Evolutionary conservation across 495 filamentous ascomycete genomes (phyloP).

Genomic region (Penicillium odoratum): DNA sequence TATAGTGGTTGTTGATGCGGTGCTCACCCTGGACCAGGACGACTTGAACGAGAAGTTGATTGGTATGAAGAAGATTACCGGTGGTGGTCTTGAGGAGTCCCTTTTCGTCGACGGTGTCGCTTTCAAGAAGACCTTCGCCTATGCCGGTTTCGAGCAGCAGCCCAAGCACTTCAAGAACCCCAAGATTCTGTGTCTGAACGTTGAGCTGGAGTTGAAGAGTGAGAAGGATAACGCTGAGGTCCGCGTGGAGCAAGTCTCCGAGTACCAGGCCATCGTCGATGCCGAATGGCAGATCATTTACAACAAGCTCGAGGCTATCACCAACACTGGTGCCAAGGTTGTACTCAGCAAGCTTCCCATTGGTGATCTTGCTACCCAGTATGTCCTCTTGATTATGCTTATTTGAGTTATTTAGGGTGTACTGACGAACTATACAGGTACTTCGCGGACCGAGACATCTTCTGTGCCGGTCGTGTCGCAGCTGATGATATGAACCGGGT

Average conservation of each 20-base stretch:
- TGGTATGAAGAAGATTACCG: slow-evolving; percentile 95
- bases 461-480: slow-evolving; percentile 93
- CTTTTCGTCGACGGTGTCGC: slow-evolving; percentile 97
- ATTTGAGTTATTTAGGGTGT: background rate
- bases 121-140: slow-evolving; percentile 99
- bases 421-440: slow-evolving; percentile 50
- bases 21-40: slow-evolving; percentile 94
- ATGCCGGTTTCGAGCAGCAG: slow-evolving; percentile 98
- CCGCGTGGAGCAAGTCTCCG: slow-evolving; percentile 94
- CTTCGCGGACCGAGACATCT: slow-evolving; percentile 97
- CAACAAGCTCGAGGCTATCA: slow-evolving; percentile 94
- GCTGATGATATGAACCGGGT: slow-evolving; percentile 96
- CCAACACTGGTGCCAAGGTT: slow-evolving; percentile 93
- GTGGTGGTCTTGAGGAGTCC: slow-evolving; percentile 94
- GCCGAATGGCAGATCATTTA: slow-evolving; percentile 99
- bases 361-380: slow-evolving; percentile 95
- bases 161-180: slow-evolving; percentile 93
- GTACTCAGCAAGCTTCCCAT: slow-evolving; percentile 97
- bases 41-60: slow-evolving; percentile 98
- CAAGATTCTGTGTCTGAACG: slow-evolving; percentile 94
- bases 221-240: slow-evolving; percentile 99
- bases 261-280: slow-evolving; percentile 99
- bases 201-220: slow-evolving; percentile 95
- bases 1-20: slow-evolving; percentile 95
- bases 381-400: slow-evolving; percentile 25